Conservation (phyloP, 768 basidiomycete species). For the Pulveroboletus sp. region DNA sequence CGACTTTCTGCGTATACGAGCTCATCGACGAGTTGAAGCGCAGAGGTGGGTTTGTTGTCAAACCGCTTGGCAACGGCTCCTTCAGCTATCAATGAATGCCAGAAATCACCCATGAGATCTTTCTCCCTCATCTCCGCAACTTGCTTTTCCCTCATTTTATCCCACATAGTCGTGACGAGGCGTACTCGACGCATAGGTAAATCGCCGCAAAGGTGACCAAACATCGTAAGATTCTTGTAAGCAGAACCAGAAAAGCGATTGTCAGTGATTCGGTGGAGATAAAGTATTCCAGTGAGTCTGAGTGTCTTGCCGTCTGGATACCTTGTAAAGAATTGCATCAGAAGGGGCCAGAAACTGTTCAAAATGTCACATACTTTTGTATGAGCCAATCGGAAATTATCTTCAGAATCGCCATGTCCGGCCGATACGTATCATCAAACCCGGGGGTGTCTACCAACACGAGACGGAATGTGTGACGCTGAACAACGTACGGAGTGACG, state of each 20-base stretch:
- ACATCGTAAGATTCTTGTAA: conserved; percentile 31
- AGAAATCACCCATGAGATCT: conserved; percentile 28
- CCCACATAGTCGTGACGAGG: conserved; percentile 33
- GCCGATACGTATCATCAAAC: conserved; percentile 19
- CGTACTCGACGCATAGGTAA: too few relatives aligned
- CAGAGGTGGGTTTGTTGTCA: neutral
- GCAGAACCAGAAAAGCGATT: conserved; percentile 32
- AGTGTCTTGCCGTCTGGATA: neutral
- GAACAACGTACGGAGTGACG: conserved; percentile 4
- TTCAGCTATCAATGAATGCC: neutral
- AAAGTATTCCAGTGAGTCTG: conserved; percentile 32
- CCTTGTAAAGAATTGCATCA: conserved; percentile 8
- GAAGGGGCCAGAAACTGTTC: neutral
- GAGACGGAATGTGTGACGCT: neutral
- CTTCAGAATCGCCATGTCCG: conserved; percentile 9
- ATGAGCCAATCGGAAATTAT: conserved; percentile 16
- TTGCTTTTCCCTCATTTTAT: conserved; percentile 13
- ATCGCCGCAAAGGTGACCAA: conserved; percentile 8
- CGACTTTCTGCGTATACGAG: neutral
- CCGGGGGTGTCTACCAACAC: conserved; percentile 21
- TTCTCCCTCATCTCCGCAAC: conserved; percentile 14
- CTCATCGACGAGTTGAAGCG: neutral
- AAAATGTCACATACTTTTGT: conserved; percentile 8
- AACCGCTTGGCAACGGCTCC: conserved; percentile 5
- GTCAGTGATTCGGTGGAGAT: conserved; percentile 35